Base-by-base conservation (phyloP, 2,329 filamentous ascomycete genomes). In the Monosporascus sp. region DNA sequence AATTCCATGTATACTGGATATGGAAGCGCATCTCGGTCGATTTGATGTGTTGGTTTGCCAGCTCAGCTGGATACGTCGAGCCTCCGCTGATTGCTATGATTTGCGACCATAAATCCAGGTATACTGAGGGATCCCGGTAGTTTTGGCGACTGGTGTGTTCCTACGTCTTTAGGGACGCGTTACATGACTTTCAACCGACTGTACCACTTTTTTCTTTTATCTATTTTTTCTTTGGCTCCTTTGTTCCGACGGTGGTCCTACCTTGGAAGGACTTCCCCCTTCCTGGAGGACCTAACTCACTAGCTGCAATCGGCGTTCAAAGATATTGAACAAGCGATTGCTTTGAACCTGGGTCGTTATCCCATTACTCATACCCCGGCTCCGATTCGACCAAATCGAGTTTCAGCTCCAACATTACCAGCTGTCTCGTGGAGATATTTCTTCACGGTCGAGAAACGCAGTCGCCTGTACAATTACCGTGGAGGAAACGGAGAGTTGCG, bases 51-150 rank as follows among this genome's bases (percentile, higher is more conserved):
- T 64, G 60, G 59, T 58, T 62, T 58, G 56, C 59, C 65, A 63
- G 61, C 56, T 58, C 55, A 57, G 63, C 66, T 66, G 65, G 64
- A 67, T 65, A 68, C 56, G 51, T 57, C 22, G 51, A 60, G 54
- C 50, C 45, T 46, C 22, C 22, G n/a, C 22, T 46, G 48, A 46
- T 52, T 51, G 44, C 49, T 49, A 47, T 50, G 42, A 53, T 57
- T 49, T 55, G 50, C 42, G 50, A 41, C 46, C 27, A 41, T 51
- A 51, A 25, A 49, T 47, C 49, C 49, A 62, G 20, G 51, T 50
- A 51, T 55, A 56, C 55, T 53, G 47, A 51, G 48, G 46, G 50
- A 51, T 51, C 50, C 53, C 52, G 49, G 51, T 50, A 46, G 45
- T 57, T 53, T 54, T 50, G 51, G 38, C 50, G 49, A 14, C 45